phyloP scores from a whole-genome alignment of 805 yeast genomes.

The Scheffersomyces coipomensis region DNA sequence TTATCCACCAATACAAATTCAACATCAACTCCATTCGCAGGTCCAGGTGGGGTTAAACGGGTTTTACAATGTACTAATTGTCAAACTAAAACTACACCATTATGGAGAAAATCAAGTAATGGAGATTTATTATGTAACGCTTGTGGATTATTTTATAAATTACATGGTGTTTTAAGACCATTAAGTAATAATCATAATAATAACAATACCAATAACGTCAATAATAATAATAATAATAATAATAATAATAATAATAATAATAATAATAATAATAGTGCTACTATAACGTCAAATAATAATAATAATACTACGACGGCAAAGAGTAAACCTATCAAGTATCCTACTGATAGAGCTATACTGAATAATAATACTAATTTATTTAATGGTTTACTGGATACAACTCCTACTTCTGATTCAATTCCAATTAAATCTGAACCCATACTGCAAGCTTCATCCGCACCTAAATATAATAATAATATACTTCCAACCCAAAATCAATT shows the following conservation, averaged over 20 bases:
- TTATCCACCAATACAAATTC: not conserved
- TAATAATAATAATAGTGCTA: too few species aligned
- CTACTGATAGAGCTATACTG: conserved; percentile 19
- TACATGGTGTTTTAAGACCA: conserved; percentile 46
- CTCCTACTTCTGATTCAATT: not conserved
- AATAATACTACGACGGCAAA: too few species aligned
- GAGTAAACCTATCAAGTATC: not conserved
- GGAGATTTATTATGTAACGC: conserved; percentile 47
- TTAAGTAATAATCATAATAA: conserved; percentile 17
- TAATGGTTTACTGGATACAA: conserved; percentile 12
- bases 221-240: not conserved
- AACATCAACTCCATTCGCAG: not conserved
- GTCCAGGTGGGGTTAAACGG: conserved; percentile 12
- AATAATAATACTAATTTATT: conserved; percentile 23
- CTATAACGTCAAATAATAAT: not conserved
- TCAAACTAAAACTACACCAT: conserved; percentile 43
- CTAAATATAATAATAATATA: not conserved
- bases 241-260: not conserved
- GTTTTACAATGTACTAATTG: conserved; percentile 40
- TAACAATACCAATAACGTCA: not conserved
- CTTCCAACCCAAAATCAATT: not conserved
- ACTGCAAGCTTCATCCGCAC: not conserved
- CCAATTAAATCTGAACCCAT: not conserved
- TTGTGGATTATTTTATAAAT: conserved; percentile 44
- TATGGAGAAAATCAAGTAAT: conserved; percentile 42